Conservation (phyloP, 179 eudicot genomes). For the Corrigiola litoralis region DNA sequence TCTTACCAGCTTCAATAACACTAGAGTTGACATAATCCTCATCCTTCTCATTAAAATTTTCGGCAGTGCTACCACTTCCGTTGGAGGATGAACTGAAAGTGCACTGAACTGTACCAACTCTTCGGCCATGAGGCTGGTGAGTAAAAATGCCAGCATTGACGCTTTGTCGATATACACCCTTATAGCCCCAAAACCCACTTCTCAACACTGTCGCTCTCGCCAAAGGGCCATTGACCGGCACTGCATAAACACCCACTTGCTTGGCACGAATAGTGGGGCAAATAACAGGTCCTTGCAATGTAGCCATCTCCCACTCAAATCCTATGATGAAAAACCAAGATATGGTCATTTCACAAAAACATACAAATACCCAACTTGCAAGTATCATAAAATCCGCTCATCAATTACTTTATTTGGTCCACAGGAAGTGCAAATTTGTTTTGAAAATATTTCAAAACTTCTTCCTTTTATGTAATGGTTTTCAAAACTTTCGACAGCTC, state of each 20-base stretch:
- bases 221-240: conserved; percentile 35
- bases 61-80: conserved; percentile 85
- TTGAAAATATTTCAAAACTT: too few species aligned
- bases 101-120: conserved; percentile 43
- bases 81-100: conserved; percentile 87
- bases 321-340: conserved; percentile 6
- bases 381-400: too few species aligned
- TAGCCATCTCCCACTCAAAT: conserved; percentile 41
- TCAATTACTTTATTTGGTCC: too few species aligned
- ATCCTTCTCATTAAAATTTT: conserved; percentile 66
- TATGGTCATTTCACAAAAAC: background rate
- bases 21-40: conserved; percentile 85
- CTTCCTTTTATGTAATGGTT: too few species aligned
- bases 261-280: conserved; percentile 59
- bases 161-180: conserved; percentile 25
- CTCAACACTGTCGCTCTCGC: conserved; percentile 34
- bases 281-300: conserved; percentile 74
- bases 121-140: conserved; percentile 20
- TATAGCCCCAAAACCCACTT: conserved; percentile 60
- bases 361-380: too few species aligned
- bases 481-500: too few species aligned
- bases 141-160: conserved; percentile 24
- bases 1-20: conserved; percentile 90
- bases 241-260: conserved; percentile 36
- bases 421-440: too few species aligned